Percentiles rank a stretch among this genome's conserved stretches.
These are phyloP conservation scores for Mycosphaerella arachidis DNA, from an alignment of 2,329 filamentous ascomycete species.

Conservation along the genomic window DNA sequence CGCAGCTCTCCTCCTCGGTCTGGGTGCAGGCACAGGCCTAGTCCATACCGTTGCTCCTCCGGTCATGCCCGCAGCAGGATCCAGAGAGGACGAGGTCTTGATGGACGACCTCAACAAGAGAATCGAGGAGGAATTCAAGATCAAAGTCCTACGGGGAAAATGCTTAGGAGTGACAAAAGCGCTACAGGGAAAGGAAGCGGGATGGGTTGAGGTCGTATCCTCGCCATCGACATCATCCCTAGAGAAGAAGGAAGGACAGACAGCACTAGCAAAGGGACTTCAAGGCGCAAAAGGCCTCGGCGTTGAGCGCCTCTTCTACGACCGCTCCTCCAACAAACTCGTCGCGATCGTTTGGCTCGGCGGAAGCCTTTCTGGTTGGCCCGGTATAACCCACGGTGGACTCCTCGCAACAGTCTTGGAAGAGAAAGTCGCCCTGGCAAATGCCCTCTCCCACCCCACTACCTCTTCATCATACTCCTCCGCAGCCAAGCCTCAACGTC, in stretches of 20 bases:
- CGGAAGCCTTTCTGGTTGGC: slow-evolving; percentile 62
- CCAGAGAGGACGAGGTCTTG: slow-evolving; percentile 41
- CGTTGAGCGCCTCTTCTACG: slow-evolving; percentile 61
- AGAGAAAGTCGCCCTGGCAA: slow-evolving; percentile 65
- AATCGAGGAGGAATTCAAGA: slow-evolving; percentile 47
- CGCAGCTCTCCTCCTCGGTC: slow-evolving; percentile 42
- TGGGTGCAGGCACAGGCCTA: slow-evolving; percentile 37
- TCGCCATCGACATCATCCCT: background rate
- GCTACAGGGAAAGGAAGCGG: slow-evolving; percentile 28
- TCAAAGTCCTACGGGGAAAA: slow-evolving; percentile 45
- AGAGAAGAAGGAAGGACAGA: slow-evolving; percentile 9
- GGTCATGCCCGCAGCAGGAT: slow-evolving; percentile 37
- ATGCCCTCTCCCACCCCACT: slow-evolving; percentile 44
- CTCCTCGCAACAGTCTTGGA: slow-evolving; percentile 63
- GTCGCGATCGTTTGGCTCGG: slow-evolving; percentile 66
- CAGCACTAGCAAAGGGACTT: slow-evolving; percentile 17
- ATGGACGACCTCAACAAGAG: slow-evolving; percentile 40
- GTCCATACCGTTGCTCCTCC: slow-evolving; percentile 44
- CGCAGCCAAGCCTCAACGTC: slow-evolving; percentile 28
- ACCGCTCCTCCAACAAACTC: slow-evolving; percentile 53
- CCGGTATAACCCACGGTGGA: slow-evolving; percentile 67
- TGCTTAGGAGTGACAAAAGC: slow-evolving; percentile 33
- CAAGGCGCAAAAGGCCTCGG: slow-evolving; percentile 41
- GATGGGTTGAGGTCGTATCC: slow-evolving; percentile 32
- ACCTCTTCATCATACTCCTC: slow-evolving; percentile 11